phyloP scores from a whole-genome alignment of 805 yeast genomes.

The Ogataea nonfermentans region DNA sequence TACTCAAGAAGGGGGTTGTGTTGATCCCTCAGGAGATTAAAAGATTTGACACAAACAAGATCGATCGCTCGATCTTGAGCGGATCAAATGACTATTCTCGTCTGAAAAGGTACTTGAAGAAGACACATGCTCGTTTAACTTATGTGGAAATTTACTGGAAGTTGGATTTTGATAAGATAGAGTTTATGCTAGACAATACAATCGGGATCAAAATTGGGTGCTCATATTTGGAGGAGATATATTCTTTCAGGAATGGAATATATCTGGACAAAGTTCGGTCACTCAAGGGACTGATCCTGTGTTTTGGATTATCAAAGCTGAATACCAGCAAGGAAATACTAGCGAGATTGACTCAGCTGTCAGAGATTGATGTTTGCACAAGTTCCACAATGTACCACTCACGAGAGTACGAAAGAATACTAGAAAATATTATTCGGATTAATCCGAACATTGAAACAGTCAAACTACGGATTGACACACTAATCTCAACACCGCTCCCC shows the following conservation, averaged over 20 bases:
- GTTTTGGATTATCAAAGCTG: conserved; percentile 20
- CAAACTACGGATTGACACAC: conserved; percentile 16
- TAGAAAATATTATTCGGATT: conserved; percentile 16
- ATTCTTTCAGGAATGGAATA: conserved; percentile 12
- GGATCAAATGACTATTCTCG: conserved; percentile 11
- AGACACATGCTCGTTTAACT: neutral
- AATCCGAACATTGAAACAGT: conserved; percentile 18
- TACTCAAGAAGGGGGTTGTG: conserved; percentile 10
- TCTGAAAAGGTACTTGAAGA: conserved; percentile 7
- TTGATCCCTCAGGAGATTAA: conserved; percentile 14
- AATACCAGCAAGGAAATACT: conserved; percentile 17
- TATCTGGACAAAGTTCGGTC: conserved; percentile 15
- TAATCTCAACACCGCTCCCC: conserved; percentile 19
- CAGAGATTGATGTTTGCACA: conserved; percentile 18
- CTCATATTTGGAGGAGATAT: conserved; percentile 18
- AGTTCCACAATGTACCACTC: conserved; percentile 23
- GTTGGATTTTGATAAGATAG: conserved; percentile 13
- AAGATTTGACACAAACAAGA: conserved; percentile 6
- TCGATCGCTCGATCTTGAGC: conserved; percentile 9
- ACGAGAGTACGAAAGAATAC: conserved; percentile 18
- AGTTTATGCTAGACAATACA: conserved; percentile 14
- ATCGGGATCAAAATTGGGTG: conserved; percentile 17
- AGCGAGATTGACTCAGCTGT: conserved; percentile 11
- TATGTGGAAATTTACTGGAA: conserved; percentile 18
- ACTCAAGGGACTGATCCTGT: conserved; percentile 16